phyloP scores from a whole-genome alignment of 2,329 filamentous ascomycete genomes.

The Alternaria atra region DNA sequence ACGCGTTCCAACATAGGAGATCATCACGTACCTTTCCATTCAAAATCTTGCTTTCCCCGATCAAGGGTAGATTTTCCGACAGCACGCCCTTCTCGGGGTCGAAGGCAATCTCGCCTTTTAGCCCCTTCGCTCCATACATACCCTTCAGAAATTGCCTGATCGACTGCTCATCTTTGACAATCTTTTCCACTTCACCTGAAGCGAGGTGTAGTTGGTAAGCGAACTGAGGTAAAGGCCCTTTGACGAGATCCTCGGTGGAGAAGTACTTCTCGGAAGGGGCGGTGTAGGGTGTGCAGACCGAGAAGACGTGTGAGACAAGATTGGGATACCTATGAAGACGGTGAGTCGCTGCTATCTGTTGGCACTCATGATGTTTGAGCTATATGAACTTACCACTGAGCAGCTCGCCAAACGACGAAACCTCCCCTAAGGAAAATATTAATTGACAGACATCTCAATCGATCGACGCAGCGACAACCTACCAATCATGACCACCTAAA shows the following conservation, averaged over 20 bases:
- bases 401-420: conserved; percentile 75
- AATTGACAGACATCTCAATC: not conserved
- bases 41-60: conserved; percentile 68
- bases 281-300: conserved; percentile 77
- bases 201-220: conserved; percentile 85
- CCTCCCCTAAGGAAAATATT: conserved; percentile 68
- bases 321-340: conserved; percentile 58
- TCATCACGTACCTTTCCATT: conserved; percentile 63
- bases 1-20: conserved; percentile 13
- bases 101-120: conserved; percentile 67
- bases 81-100: conserved; percentile 68
- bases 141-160: conserved; percentile 75
- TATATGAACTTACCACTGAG: conserved; percentile 62
- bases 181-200: conserved; percentile 64
- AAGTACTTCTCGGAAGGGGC: conserved; percentile 64
- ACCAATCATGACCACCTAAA: conserved; percentile 90
- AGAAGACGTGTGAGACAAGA: conserved; percentile 78
- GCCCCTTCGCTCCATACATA: conserved; percentile 72
- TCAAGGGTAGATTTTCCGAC: conserved; percentile 67
- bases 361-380: not conserved
- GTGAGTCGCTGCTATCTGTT: not conserved
- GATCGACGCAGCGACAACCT: not conserved
- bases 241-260: conserved; percentile 68
- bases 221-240: conserved; percentile 71
- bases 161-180: conserved; percentile 63